These are phyloP conservation scores for Phyllosticta citrichinensis DNA, from an alignment of 2,329 filamentous ascomycete genomes.

Conservation along the genomic window DNA sequence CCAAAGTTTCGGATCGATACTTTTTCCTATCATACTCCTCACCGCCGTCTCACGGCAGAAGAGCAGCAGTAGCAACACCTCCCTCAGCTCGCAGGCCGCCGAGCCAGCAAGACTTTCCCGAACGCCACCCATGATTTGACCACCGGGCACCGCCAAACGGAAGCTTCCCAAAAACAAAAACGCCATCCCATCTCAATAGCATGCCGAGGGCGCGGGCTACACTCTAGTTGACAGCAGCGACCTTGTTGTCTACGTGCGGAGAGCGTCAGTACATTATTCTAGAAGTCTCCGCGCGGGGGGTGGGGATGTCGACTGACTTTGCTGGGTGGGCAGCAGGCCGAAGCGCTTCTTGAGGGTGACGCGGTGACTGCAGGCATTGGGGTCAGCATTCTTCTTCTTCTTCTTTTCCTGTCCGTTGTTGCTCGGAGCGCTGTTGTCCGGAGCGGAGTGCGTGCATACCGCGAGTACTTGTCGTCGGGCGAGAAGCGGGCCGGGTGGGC, in stretches of 20 bases:
- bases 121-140: not conserved
- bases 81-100: too few relatives aligned
- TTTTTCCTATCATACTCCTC: too few relatives aligned
- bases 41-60: not conserved
- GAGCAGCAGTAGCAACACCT: not conserved
- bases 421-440: not conserved
- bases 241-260: constrained; percentile 2
- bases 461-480: constrained; percentile 96
- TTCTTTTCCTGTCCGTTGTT: not conserved
- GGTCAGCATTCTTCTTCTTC: not conserved
- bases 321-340: constrained; percentile 76
- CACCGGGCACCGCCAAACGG: not conserved
- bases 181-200: not conserved
- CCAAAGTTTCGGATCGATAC: too few relatives aligned
- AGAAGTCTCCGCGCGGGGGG: not conserved
- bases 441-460: constrained; percentile 30
- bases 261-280: not conserved
- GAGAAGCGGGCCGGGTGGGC: constrained; percentile 95
- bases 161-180: not conserved
- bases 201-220: not conserved
- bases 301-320: constrained; percentile 30
- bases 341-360: constrained; percentile 94
- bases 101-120: not conserved
- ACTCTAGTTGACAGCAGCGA: not conserved
- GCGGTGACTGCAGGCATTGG: constrained; percentile 54